These are phyloP conservation scores for Coemansia sp. DNA, from an alignment of 371 early-diverging fungal species.

Conservation along the genomic window DNA sequence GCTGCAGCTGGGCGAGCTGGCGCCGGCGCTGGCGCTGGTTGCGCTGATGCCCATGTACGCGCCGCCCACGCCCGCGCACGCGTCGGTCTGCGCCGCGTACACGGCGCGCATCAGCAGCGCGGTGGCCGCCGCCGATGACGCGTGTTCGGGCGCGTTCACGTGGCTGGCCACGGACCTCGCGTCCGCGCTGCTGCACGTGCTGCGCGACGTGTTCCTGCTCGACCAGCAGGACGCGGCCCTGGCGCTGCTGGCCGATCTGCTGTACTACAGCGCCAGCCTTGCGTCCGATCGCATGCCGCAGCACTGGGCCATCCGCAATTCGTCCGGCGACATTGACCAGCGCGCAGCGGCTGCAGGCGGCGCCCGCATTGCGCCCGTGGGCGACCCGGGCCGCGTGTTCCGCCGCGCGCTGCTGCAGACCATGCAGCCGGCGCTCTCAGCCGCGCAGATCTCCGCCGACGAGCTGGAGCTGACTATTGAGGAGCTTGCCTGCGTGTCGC, in stretches of 20 bases:
- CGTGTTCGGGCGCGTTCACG: constrained; percentile 1
- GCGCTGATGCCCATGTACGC: constrained; percentile 23
- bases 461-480: constrained; percentile 9
- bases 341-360: not conserved
- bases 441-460: not conserved
- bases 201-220: constrained; percentile 20
- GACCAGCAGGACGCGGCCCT: constrained; percentile 27
- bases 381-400: constrained; percentile 25
- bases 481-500: not conserved
- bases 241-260: constrained; percentile 20
- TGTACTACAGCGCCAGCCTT: constrained; percentile 12
- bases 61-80: constrained; percentile 35
- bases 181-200: constrained; percentile 5
- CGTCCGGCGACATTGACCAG: constrained; percentile 18
- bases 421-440: not conserved
- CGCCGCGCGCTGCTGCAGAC: constrained; percentile 8
- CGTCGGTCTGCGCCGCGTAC: constrained; percentile 19
- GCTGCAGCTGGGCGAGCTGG: constrained; percentile 9
- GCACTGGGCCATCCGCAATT: constrained; percentile 25
- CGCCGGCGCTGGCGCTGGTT: constrained; percentile 21
- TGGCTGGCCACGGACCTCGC: constrained; percentile 30
- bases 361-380: constrained; percentile 11
- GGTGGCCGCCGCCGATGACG: not conserved
- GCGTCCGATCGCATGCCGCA: constrained; percentile 16
- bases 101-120: constrained; percentile 10